Conservation (phyloP, 1,139 yeast genomes). For the Wickerhamomyces sp. region DNA sequence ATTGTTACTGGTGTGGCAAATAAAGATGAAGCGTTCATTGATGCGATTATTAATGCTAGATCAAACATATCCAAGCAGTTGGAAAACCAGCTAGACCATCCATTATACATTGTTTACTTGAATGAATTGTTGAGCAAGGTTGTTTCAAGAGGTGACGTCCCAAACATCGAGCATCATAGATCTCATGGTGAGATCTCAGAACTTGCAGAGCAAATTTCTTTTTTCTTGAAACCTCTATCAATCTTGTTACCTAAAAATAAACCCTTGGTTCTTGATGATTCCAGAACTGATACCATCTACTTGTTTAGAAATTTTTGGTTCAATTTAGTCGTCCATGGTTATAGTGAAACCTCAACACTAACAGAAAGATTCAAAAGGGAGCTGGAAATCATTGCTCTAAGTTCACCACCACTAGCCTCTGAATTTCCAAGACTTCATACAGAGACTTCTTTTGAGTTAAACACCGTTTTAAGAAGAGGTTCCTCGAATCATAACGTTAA, state of each 20-base stretch:
- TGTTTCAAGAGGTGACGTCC: slow-evolving; percentile 78
- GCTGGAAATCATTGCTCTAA: slow-evolving; percentile 72
- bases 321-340: slow-evolving; percentile 90
- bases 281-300: slow-evolving; percentile 26
- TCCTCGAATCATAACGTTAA: slow-evolving; percentile 79
- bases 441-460: slow-evolving; percentile 88
- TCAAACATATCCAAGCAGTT: slow-evolving; percentile 47
- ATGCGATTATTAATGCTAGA: slow-evolving; percentile 44
- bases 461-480: slow-evolving; percentile 86
- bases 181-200: slow-evolving; percentile 74
- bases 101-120: slow-evolving; percentile 54
- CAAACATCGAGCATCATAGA: slow-evolving; percentile 73
- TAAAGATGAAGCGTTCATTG: slow-evolving; percentile 30
- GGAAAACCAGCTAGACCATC: slow-evolving; percentile 33
- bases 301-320: slow-evolving; percentile 91
- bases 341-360: slow-evolving; percentile 54
- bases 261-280: slow-evolving; percentile 34
- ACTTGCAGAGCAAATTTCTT: slow-evolving; percentile 70
- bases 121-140: slow-evolving; percentile 63
- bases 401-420: slow-evolving; percentile 89
- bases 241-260: slow-evolving; percentile 56
- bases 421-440: slow-evolving; percentile 81
- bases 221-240: slow-evolving; percentile 71
- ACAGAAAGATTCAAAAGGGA: slow-evolving; percentile 42
- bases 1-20: slow-evolving; percentile 32